A percentile compares a stretch with the other conserved stretches of the same genome.
Conservation (phyloP, 2,329 filamentous ascomycete species). For the Sphaerulina musiva region DNA sequence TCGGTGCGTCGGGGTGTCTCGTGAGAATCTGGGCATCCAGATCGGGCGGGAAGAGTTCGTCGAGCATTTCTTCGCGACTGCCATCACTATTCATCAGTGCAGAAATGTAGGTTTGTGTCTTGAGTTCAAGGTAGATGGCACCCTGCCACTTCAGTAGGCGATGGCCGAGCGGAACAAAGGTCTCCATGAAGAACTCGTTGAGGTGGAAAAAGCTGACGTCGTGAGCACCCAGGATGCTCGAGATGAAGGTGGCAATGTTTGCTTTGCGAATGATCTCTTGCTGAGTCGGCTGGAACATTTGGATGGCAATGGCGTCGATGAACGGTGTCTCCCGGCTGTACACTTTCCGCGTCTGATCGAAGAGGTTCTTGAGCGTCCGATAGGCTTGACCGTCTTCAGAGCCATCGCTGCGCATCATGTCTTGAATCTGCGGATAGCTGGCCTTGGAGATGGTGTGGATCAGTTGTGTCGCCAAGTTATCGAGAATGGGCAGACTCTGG, state of each 20-base stretch:
- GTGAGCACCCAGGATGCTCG: constrained; percentile 54
- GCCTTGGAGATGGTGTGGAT: constrained; percentile 52
- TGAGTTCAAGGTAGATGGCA: constrained; percentile 56
- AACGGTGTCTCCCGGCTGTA: constrained; percentile 54
- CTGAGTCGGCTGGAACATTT: constrained; percentile 39
- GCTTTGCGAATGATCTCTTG: constrained; percentile 56
- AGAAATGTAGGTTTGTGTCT: constrained; percentile 61
- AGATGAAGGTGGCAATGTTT: constrained; percentile 59
- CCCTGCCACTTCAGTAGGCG: constrained; percentile 55
- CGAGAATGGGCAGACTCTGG: constrained; percentile 55
- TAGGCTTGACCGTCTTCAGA: constrained; percentile 51
- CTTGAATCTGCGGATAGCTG: constrained; percentile 51
- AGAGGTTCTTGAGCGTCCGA: constrained; percentile 54
- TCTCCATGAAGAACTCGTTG: constrained; percentile 57
- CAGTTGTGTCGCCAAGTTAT: constrained; percentile 56
- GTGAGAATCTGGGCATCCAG: constrained; percentile 49
- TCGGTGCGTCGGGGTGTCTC: constrained; percentile 49
- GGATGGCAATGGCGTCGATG: constrained; percentile 36
- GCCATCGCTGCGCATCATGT: constrained; percentile 45
- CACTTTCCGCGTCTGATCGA: constrained; percentile 57
- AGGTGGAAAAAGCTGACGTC: constrained; percentile 59
- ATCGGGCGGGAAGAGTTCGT: constrained; percentile 54
- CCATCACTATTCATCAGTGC: constrained; percentile 52
- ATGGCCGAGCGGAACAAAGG: constrained; percentile 55
- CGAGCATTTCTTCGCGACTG: constrained; percentile 50